A percentile compares a stretch with the other conserved stretches of the same genome.
Conservation (phyloP, 306 rosid genomes). For the Quercus parvula region DNA sequence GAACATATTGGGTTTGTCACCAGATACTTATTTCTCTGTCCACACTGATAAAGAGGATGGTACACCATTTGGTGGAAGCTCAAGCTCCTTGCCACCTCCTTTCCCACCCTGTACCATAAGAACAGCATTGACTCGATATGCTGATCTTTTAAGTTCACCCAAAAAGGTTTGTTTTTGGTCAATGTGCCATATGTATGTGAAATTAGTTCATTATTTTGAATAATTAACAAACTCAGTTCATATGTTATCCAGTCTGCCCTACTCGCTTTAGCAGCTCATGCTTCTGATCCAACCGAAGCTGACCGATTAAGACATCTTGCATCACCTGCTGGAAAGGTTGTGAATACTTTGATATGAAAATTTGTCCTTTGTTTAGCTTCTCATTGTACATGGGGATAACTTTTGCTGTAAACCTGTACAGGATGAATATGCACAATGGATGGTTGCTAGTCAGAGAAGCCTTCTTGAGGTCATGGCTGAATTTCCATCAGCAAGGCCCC, state of each 20-base stretch:
- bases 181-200: constrained; percentile 1
- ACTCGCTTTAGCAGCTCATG: constrained; percentile 87
- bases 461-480: constrained; percentile 93
- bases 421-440: constrained; percentile 96
- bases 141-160: constrained; percentile 88
- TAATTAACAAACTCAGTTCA: constrained; percentile 2
- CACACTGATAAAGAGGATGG: constrained; percentile 84
- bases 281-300: constrained; percentile 84
- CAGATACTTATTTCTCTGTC: constrained; percentile 75
- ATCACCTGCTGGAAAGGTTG: constrained; percentile 95
- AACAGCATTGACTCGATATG: constrained; percentile 67
- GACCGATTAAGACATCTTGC: constrained; percentile 87
- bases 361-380: background rate
- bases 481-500: constrained; percentile 88
- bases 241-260: constrained; percentile 59
- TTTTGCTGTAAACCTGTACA: constrained; percentile 29
- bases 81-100: constrained; percentile 74
- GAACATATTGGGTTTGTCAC: constrained; percentile 62
- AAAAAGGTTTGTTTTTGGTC: constrained; percentile 64
- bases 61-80: constrained; percentile 69
- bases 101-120: constrained; percentile 80
- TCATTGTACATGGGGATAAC: constrained; percentile 25
- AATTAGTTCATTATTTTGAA: background rate
- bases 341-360: constrained; percentile 8
- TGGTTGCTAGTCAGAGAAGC: constrained; percentile 83